Base-by-base conservation (phyloP, 148 eudicot genomes). In the Salicornia ramosissima region DNA sequence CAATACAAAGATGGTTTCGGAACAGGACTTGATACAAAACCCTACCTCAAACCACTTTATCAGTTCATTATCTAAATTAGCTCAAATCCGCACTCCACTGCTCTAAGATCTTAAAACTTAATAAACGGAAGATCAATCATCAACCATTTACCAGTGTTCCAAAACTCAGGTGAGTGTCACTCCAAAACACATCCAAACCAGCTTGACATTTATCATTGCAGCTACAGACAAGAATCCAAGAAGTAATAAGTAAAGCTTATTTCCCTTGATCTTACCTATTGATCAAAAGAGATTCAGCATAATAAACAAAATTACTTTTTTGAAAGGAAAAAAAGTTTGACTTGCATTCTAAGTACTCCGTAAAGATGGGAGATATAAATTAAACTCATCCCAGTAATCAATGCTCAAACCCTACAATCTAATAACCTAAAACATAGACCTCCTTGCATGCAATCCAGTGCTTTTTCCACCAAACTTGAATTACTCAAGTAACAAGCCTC, bases 401-500 rank as follows among this genome's bases (percentile, higher is more conserved):
- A n/a, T n/a, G n/a, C n/a, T n/a, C 74, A 64, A 69, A 36, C 74
- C 57, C 53, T 39, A 10, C 29, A n/a, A 72, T 34, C 36, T 29
- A 40, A 39, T 10, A 31, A 57, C 28, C 66, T 70, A 33, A 64
- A 30, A 21, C 67, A 31, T 12, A 31, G 6, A 58, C 5, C 39
- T 59, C 51, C 21, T 42, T 36, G 34, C 25, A 31, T 55, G 28
- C 25, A 19, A 67, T 67, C 46, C 11, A 42, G 16, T 9, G 16
- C 36, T 18, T 52, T 19, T 18, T 49, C 51, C 58, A 64, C 34
- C 60, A 64, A 61, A 34, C 39, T 51, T 14, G 16, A 50, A 45
- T 33, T 5, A 11, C 19, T 12, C 14, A 71, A 12, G 14, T 43
- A 34, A 33, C 16, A 34, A 68, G 3, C n/a, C 51, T 18, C 10